phyloP scores from a whole-genome alignment of 805 yeast species.

The Kuraishia hungarica region DNA sequence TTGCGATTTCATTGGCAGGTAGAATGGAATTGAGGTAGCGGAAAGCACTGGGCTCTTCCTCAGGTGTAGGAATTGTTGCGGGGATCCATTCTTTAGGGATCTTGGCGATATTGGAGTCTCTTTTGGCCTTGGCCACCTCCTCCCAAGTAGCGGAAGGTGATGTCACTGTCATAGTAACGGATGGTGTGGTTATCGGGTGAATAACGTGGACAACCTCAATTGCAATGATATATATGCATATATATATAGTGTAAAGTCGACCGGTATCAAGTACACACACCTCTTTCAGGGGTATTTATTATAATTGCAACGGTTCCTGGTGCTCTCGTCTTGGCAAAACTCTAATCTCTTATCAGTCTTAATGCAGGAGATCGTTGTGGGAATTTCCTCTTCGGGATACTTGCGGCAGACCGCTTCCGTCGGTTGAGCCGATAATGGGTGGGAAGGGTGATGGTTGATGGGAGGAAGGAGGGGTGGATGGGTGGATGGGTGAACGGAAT shows the following conservation, averaged over 20 bases:
- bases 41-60: constrained; percentile 17
- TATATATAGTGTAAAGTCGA: no score
- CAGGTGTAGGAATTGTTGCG: constrained; percentile 16
- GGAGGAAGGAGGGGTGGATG: no score
- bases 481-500: no score
- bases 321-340: background rate
- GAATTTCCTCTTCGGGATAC: background rate
- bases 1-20: constrained; percentile 13
- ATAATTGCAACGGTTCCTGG: background rate
- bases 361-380: background rate
- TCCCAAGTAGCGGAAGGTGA: constrained; percentile 8
- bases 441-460: no score
- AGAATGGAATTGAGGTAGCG: constrained; percentile 13
- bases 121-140: constrained; percentile 13
- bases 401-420: background rate
- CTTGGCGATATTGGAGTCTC: constrained; percentile 10
- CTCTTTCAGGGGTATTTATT: background rate
- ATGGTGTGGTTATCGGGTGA: no score
- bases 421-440: no score
- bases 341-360: background rate
- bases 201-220: no score
- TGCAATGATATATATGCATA: no score
- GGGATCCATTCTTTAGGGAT: constrained; percentile 25
- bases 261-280: background rate
- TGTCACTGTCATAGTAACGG: background rate